These are phyloP conservation scores for Mucuna pruriens DNA, from an alignment of 306 rosid genomes.

Conservation along the genomic window DNA sequence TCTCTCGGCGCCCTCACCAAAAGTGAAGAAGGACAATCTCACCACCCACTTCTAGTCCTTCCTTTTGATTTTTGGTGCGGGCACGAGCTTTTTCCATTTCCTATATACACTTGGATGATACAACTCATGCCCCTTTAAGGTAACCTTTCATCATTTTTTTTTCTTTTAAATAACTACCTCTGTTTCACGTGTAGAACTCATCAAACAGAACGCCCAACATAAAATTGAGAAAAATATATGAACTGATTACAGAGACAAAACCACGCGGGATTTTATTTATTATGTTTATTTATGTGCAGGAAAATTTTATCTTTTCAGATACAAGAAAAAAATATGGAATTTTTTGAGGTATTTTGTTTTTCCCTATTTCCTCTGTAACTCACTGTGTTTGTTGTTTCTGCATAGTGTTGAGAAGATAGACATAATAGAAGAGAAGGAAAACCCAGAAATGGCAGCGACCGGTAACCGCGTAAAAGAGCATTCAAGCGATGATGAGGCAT, in stretches of 20 bases:
- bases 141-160: conserved; percentile 7
- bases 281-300: neutral
- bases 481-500: conserved; percentile 49
- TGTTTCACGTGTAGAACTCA: neutral
- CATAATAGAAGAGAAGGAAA: conserved; percentile 36
- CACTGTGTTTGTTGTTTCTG: neutral
- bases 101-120: neutral
- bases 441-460: conserved; percentile 37
- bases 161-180: neutral
- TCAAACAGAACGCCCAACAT: neutral
- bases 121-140: conserved; percentile 52
- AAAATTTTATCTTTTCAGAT: neutral
- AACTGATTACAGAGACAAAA: neutral
- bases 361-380: conserved; percentile 30
- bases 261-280: neutral
- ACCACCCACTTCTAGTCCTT: neutral
- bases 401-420: conserved; percentile 34
- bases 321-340: neutral
- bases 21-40: conserved; percentile 37
- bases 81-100: neutral
- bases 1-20: conserved; percentile 24
- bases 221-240: neutral
- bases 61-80: conserved; percentile 30
- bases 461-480: neutral
- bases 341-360: neutral